These are phyloP conservation scores for Sporothrix pallida DNA, from an alignment of 2,329 filamentous ascomycete genomes.

Conservation along the genomic window DNA sequence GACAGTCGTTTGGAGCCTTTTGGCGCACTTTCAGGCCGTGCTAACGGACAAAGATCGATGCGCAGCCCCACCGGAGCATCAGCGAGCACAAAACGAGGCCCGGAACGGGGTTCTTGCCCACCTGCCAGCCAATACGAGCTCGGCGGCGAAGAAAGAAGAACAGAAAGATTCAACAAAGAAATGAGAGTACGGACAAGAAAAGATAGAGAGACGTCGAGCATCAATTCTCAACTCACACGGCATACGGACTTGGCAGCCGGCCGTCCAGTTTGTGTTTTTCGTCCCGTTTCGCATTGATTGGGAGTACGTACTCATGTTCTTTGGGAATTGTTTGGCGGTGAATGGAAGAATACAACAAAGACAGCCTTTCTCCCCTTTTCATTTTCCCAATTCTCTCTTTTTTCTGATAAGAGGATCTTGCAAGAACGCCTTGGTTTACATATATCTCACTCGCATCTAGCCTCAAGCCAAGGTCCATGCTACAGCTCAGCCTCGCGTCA, in stretches of 20 bases:
- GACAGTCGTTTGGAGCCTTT: slow-evolving; percentile 9
- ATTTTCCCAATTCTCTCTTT: too few species aligned
- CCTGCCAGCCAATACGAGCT: slow-evolving; percentile 10
- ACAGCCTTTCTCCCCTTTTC: not conserved
- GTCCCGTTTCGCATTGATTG: not conserved
- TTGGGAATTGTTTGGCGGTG: not conserved
- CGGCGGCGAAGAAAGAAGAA: not conserved
- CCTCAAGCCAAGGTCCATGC: not conserved
- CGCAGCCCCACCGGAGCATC: slow-evolving; percentile 16
- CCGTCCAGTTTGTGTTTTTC: not conserved
- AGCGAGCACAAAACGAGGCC: not conserved
- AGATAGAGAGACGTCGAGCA: not conserved
- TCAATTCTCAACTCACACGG: not conserved
- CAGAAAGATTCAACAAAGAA: not conserved
- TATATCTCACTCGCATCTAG: not conserved
- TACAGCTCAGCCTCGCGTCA: slow-evolving; percentile 18
- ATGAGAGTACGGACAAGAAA: too few species aligned
- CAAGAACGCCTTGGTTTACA: not conserved
- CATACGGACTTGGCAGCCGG: slow-evolving; percentile 3
- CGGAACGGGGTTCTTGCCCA: not conserved
- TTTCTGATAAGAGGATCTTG: not conserved
- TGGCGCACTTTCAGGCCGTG: slow-evolving; percentile 21
- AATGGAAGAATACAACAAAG: not conserved
- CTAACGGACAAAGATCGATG: not conserved
- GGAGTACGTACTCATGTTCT: not conserved